These are phyloP conservation scores for Arthroderma sp. DNA, from an alignment of 2,329 filamentous ascomycete genomes.

Conservation along the genomic window DNA sequence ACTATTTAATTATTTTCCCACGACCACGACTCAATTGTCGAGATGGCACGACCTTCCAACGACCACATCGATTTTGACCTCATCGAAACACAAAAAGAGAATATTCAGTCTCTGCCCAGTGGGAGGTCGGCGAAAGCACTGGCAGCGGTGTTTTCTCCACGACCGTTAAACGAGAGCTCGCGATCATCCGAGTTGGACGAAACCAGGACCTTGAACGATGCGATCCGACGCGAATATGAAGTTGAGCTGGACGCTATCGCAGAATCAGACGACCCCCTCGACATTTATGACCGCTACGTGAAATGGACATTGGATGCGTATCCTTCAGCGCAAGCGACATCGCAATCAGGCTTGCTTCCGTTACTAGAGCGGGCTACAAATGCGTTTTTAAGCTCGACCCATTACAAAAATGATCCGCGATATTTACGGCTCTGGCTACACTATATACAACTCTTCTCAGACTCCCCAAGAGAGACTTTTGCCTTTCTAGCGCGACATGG, in stretches of 20 bases:
- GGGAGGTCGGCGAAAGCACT: constrained; percentile 83
- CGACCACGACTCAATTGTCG: constrained; percentile 9
- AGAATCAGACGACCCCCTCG: constrained; percentile 88
- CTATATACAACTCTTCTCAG: constrained; percentile 86
- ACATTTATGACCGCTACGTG: constrained; percentile 91
- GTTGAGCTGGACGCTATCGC: constrained; percentile 63
- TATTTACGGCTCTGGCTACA: constrained; percentile 90
- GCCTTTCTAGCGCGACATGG: constrained; percentile 78
- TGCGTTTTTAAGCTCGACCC: constrained; percentile 66
- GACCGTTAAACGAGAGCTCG: constrained; percentile 24
- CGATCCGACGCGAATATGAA: constrained; percentile 73
- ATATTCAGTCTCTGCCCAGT: constrained; percentile 84
- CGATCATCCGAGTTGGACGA: constrained; percentile 45
- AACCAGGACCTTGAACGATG: constrained; percentile 65
- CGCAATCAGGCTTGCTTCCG: constrained; percentile 77
- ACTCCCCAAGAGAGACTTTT: constrained; percentile 84
- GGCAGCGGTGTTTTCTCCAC: constrained; percentile 58
- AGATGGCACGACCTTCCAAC: constrained; percentile 29
- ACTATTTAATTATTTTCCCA: neutral
- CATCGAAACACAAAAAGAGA: constrained; percentile 95
- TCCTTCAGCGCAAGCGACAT: constrained; percentile 81
- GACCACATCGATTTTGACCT: constrained; percentile 60
- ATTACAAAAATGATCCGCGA: constrained; percentile 90
- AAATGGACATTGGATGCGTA: constrained; percentile 95
- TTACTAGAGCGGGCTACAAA: constrained; percentile 89